phyloP scores from a whole-genome alignment of 345 rosid genomes.

The Dipteronia sinensis region DNA sequence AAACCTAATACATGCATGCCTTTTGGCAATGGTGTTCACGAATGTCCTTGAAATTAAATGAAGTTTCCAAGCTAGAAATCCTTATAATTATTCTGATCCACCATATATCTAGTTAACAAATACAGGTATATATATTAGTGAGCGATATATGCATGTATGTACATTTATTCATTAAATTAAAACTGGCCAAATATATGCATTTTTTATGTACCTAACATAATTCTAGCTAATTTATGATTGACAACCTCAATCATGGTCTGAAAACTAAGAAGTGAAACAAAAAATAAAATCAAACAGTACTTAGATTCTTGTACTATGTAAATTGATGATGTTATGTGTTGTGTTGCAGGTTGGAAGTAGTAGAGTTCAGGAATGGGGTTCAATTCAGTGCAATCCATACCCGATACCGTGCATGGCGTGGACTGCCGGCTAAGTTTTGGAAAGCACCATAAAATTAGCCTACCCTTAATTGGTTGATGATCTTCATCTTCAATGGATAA shows the following conservation, averaged over 20 bases:
- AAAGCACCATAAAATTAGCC: conserved; percentile 15
- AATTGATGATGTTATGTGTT: not conserved
- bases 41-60: conserved; percentile 58
- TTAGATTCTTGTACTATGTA: not conserved
- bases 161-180: too few species aligned
- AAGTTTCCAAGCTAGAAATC: conserved; percentile 55
- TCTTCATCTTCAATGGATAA: too few species aligned
- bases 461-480: too few species aligned
- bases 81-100: conserved; percentile 46
- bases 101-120: conserved; percentile 42
- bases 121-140: conserved; percentile 34
- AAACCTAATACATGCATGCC: conserved; percentile 52
- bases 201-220: too few species aligned
- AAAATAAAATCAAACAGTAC: not conserved
- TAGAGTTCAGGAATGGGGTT: conserved; percentile 21
- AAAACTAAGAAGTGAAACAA: not conserved
- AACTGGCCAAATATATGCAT: too few species aligned
- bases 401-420: conserved; percentile 29
- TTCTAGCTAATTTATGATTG: not conserved
- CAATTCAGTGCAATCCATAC: conserved; percentile 30
- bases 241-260: not conserved
- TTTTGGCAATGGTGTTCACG: conserved; percentile 54
- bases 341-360: conserved; percentile 29
- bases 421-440: conserved; percentile 34
- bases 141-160: too few species aligned